Base-by-base conservation (phyloP, 2,329 filamentous ascomycete species). In the Beauveria sp. region DNA sequence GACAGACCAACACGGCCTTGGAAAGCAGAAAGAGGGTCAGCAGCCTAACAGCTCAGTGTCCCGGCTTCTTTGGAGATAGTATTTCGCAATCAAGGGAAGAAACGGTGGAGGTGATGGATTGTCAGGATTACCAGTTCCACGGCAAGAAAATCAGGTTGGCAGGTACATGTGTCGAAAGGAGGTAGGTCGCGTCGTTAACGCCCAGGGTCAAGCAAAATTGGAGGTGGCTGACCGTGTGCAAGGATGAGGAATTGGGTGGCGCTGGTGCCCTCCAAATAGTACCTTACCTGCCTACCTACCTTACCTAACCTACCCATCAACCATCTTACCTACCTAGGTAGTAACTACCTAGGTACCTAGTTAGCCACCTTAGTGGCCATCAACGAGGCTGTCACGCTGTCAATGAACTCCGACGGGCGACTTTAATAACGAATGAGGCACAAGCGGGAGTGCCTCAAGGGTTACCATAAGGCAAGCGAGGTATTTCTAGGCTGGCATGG, bases 151-250 rank as follows among this genome's bases (percentile, higher is more conserved):
- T 46, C 47, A 46, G 28, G 58, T 43, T 24, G 30, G n/a, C 12
- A 34, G 30, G 30, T 34, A 34, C 14, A 50, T 26, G 45, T 50
- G 55, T 18, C 26, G 58, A 61, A 61, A 61, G 58, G 58, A 61
- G 58, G 58, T 55, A 51, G 43, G 50, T 28, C 43, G 51, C 58
- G 28, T 34, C 30, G 12, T 34, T 14, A 49, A 38, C 26, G 58
- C 42, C 49, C 46, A 61, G 58, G 51, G 58, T 62, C 47, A 52
- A 52, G 53, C 60, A 62, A 62, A 58, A 58, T 58, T 62, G 60
- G 60, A 62, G 40, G 54, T 58, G 60, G 60, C 60, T 62, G 47
- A 54, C 47, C 60, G 45, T 50, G 56, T 50, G 40, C 60, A 58
- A 51, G 47, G 57, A 45, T 51, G 34, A 45, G n/a, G 47, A 45